A percentile compares a stretch with the other conserved stretches of the same genome.
phyloP scores from a whole-genome alignment of 1,284 basidiomycete species.

The Fistulina hepatica region DNA sequence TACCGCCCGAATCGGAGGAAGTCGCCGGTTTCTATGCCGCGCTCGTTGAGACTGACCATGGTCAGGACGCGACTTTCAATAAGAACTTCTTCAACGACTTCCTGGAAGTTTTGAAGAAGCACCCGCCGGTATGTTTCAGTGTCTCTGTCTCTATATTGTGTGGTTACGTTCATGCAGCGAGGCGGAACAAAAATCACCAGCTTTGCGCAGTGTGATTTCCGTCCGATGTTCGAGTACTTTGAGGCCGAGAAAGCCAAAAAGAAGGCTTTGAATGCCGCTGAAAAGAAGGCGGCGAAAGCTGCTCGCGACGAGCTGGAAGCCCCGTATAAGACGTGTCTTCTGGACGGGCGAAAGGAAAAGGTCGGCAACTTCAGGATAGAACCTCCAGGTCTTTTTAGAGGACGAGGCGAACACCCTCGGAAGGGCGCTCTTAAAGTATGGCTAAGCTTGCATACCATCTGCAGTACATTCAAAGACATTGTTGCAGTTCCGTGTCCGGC shows the following conservation, averaged over 20 bases:
- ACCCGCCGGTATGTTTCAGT: conserved; percentile 68
- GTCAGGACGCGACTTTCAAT: conserved; percentile 81
- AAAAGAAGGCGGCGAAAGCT: conserved; percentile 86
- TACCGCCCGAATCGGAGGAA: conserved; percentile 86
- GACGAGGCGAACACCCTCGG: conserved; percentile 96
- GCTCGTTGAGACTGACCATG: conserved; percentile 90
- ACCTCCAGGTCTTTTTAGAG: conserved; percentile 94
- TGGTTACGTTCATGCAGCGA: conserved; percentile 30
- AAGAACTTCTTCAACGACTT: conserved; percentile 97
- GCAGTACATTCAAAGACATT: conserved; percentile 6
- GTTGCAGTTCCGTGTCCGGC: conserved; percentile 67
- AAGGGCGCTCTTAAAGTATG: conserved; percentile 90
- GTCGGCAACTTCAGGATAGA: conserved; percentile 98
- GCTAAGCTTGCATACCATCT: conserved; percentile 5
- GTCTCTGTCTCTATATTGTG: conserved; percentile 8
- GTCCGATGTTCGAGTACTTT: conserved; percentile 89
- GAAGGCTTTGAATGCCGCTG: conserved; percentile 75
- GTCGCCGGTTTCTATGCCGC: conserved; percentile 96
- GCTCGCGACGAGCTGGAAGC: conserved; percentile 77
- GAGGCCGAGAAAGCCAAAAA: conserved; percentile 90
- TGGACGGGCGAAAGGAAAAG: conserved; percentile 96
- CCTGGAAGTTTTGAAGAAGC: conserved; percentile 62
- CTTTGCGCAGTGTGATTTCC: conserved; percentile 86
- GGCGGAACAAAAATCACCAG: conserved; percentile 70
- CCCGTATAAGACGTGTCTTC: conserved; percentile 75